phyloP scores from a whole-genome alignment of 1,284 basidiomycete species.

The Dichomitus squalens region DNA sequence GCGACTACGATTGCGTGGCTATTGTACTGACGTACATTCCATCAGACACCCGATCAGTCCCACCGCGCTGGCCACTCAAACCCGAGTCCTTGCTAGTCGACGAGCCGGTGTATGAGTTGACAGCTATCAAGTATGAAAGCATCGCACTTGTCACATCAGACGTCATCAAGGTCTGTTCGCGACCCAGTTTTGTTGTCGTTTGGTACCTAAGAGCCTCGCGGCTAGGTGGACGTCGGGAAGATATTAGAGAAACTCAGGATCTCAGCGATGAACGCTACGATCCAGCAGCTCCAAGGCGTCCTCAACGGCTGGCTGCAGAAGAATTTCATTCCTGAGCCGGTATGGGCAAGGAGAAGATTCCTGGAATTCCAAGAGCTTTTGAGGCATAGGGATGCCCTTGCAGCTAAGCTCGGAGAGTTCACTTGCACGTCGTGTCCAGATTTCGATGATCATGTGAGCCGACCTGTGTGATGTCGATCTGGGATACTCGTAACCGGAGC shows the following conservation, averaged over 20 bases:
- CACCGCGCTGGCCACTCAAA: constrained; percentile 77
- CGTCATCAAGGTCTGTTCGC: constrained; percentile 63
- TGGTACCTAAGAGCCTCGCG: constrained; percentile 6
- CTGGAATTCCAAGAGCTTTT: constrained; percentile 93
- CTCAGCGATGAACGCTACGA: constrained; percentile 58
- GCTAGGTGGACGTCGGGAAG: constrained; percentile 69
- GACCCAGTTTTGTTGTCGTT: background rate
- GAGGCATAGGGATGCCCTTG: constrained; percentile 57
- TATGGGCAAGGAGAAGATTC: constrained; percentile 83
- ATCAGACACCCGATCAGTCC: constrained; percentile 63
- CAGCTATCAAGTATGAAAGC: constrained; percentile 70
- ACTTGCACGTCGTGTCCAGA: constrained; percentile 61
- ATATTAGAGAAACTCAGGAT: constrained; percentile 72
- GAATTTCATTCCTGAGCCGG: constrained; percentile 68
- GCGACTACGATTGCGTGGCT: background rate
- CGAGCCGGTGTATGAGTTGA: constrained; percentile 71
- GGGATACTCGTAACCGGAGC: background rate
- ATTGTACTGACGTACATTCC: constrained; percentile 33
- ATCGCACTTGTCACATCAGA: constrained; percentile 78
- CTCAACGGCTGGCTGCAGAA: constrained; percentile 57
- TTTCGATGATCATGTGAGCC: constrained; percentile 70
- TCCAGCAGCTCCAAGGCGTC: constrained; percentile 49
- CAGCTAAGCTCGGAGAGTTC: constrained; percentile 44
- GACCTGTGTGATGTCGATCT: background rate
- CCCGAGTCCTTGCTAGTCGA: constrained; percentile 50